Evolutionary conservation across 495 filamentous ascomycete species (phyloP), one percentile per base, ranked within the genome.

Genomic region (Penicillium parvum): DNA sequence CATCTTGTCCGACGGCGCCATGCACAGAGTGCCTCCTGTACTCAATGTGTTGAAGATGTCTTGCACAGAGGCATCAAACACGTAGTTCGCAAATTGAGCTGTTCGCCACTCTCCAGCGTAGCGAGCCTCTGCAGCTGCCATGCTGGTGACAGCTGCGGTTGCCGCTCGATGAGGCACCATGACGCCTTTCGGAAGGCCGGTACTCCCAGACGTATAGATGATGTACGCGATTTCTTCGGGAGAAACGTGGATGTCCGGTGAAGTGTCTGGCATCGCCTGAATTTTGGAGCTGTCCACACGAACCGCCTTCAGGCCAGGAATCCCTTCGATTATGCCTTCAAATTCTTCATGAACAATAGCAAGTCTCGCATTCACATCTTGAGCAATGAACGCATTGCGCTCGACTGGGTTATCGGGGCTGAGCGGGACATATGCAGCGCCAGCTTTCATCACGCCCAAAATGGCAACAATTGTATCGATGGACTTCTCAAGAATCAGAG

Each of bases 361-460:
- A 3, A 30, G 9, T 19, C 19, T 20, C 6, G 52, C 55, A 15
- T 26, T 20, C 2, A 45, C 42, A 25, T 52, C 44, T 7, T 37
- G 18, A 7, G 46, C 22, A 10, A 55, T 58, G 23, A 44, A 40
- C 9, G 23, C 6, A 18, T 44, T 53, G 14, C 50, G 32, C 15
- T 40, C 10, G 47, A 66, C 50, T 1, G 79, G 77, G 22, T 74
- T 61, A 0, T 56, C 51, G 4, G 70, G 66, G 49, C 78, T 73
- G 7, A 82, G 49, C 7, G 64, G 65, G 7, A 77, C 63, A 57
- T 71, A 72, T 0, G 67, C 71, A 7, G 63, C 68, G 1, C 74
- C 74, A 22, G 73, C 71, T 33, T 69, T 73, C 17, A 73, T 43
- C 4, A 76, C 55, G 2, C 56, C 69, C 4, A 71, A 50, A 12